Evolutionary conservation across 1,139 yeast species (phyloP), one percentile per base, ranked within the genome.

Genomic region (Saccharomyces uvarum): DNA sequence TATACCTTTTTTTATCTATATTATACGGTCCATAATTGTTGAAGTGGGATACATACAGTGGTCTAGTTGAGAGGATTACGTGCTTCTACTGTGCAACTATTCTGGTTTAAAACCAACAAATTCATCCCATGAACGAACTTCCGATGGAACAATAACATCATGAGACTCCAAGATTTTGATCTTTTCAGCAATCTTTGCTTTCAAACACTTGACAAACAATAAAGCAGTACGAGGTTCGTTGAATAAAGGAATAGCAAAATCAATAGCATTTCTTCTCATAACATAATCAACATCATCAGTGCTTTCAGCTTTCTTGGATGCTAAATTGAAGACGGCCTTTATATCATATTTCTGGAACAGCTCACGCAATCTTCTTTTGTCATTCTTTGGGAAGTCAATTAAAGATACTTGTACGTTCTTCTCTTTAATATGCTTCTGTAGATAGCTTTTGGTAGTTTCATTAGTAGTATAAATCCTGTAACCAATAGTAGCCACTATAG

Each of bases 261-360:
- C 99, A 75, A 93, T 95, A 53, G 99, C 98, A 71, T 91, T 93
- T 77, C 99, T 86, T 79, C 99, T 86, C 98, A 93, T 93, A 54
- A 91, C 86, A 70, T 93, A 93, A 74, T 93, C 98, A 72, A 87
- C 86, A 67, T 93, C 98, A 60, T 83, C 75, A 62, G 88, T 79
- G 61, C 79, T 75, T 68, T 88, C 95, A 44, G 98, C 99, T 71
- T 97, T 83, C 51, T 89, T 86, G 65, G 79, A 79, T 53, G 99
- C 97, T 69, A 93, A 80, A 75, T 95, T 95, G 80, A 93, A 83
- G 32, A 93, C 99, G 59, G 89, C 86, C 61, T 85, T 81, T 69
- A 93, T 83, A 65, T 90, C 82, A 73, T 88, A 82, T 61, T 84
- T 80, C 70, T 87, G 95, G 83, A 93, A 93, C 60, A 90, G 85